Percentiles rank a stretch among this genome's conserved stretches.
phyloP scores from a whole-genome alignment of 1,284 basidiomycete genomes.

The Cerioporus squamosus region DNA sequence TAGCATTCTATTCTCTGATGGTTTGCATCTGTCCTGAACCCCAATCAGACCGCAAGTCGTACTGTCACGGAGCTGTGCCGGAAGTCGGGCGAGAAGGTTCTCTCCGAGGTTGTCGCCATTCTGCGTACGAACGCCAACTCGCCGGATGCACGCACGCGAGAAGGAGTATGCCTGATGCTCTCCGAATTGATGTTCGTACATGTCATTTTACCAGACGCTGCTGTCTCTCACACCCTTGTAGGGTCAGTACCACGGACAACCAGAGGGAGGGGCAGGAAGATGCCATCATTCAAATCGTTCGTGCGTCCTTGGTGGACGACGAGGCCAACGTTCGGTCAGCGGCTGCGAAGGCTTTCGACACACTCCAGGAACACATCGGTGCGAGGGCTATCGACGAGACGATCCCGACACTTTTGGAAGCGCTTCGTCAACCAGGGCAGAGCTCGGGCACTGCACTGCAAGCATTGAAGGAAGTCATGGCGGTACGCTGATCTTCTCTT shows the following conservation, averaged over 20 bases:
- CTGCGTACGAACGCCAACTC: slow-evolving; percentile 76
- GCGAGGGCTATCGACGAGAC: slow-evolving; percentile 95
- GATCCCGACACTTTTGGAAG: slow-evolving; percentile 93
- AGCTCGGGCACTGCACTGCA: slow-evolving; percentile 94
- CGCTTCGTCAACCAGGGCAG: slow-evolving; percentile 89
- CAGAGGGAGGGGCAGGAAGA: slow-evolving; percentile 93
- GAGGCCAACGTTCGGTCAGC: slow-evolving; percentile 88
- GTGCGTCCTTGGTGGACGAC: slow-evolving; percentile 87
- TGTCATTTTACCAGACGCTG: not conserved
- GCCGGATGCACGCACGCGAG: slow-evolving; percentile 75
- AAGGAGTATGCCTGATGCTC: slow-evolving; percentile 89
- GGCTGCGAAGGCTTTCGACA: slow-evolving; percentile 94
- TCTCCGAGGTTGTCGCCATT: slow-evolving; percentile 85
- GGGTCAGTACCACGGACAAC: slow-evolving; percentile 83
- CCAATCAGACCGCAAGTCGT: slow-evolving; percentile 75
- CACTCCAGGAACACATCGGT: slow-evolving; percentile 89
- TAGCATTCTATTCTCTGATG: slow-evolving; percentile 8
- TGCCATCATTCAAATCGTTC: slow-evolving; percentile 87
- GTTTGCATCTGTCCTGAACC: not conserved
- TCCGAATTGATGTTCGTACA: slow-evolving; percentile 83
- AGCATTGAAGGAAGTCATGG: slow-evolving; percentile 95
- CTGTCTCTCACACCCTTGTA: slow-evolving; percentile 32
- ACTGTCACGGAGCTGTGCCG: slow-evolving; percentile 90
- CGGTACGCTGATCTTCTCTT: slow-evolving; percentile 50
- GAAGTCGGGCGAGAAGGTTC: slow-evolving; percentile 94